Percentiles rank a stretch among this genome's conserved stretches.
phyloP scores from a whole-genome alignment of 1,284 basidiomycete species.

The Leccinum griseonigrum region DNA sequence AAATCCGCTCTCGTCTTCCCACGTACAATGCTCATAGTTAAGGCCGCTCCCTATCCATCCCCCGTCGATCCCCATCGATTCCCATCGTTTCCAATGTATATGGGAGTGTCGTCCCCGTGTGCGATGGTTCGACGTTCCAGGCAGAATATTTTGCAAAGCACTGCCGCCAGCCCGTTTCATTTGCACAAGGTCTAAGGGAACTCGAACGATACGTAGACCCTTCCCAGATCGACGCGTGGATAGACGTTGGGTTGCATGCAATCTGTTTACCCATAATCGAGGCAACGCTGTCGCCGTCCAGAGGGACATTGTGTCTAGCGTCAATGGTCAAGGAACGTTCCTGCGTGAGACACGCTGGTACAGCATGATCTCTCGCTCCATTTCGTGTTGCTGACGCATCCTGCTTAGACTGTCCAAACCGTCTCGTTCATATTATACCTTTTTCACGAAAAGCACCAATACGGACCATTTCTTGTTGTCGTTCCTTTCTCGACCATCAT shows the following conservation, averaged over 20 bases:
- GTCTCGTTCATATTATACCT: conserved; percentile 95
- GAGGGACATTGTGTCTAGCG: conserved; percentile 38
- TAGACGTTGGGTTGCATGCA: conserved; percentile 66
- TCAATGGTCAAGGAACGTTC: conserved; percentile 47
- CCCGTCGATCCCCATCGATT: conserved; percentile 45
- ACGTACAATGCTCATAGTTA: conserved; percentile 94
- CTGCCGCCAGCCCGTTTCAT: conserved; percentile 58
- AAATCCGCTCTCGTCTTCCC: conserved; percentile 87
- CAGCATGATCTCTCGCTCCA: conserved; percentile 2
- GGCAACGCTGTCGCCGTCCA: conserved; percentile 36
- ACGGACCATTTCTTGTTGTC: conserved; percentile 96
- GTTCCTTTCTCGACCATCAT: conserved; percentile 98
- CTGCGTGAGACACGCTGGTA: conserved; percentile 55
- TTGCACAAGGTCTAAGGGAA: conserved; percentile 47
- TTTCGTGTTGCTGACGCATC: conserved; percentile 13
- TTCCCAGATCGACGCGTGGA: conserved; percentile 44
- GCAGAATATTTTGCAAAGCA: conserved; percentile 57
- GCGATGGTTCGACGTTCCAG: conserved; percentile 48
- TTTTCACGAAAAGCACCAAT: conserved; percentile 91
- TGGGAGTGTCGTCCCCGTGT: conserved; percentile 51
- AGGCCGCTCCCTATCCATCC: conserved; percentile 49
- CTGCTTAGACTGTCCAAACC: conserved; percentile 84
- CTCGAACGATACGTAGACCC: conserved; percentile 34
- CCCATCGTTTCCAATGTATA: conserved; percentile 53
- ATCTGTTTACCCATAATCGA: conserved; percentile 56